Conservation (phyloP, 2,329 filamentous ascomycete genomes). For the Simplicillium sp. region DNA sequence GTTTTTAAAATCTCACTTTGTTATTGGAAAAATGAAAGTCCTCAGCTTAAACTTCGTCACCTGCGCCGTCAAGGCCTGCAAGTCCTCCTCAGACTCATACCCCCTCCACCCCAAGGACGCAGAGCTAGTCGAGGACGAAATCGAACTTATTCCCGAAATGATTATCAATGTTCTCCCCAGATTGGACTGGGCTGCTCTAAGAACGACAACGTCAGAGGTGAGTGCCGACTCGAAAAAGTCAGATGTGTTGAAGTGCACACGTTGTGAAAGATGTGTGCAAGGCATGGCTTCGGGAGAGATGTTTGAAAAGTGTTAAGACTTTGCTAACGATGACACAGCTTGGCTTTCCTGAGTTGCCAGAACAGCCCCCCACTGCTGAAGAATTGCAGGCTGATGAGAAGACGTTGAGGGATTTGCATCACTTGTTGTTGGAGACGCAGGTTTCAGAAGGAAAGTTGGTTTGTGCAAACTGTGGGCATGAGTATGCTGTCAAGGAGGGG, state of each 20-base stretch:
- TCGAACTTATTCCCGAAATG: constrained; percentile 73
- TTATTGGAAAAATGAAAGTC: constrained; percentile 88
- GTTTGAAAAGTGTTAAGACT: not conserved
- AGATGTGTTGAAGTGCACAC: not conserved
- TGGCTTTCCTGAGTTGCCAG: constrained; percentile 66
- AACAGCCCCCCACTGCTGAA: constrained; percentile 51
- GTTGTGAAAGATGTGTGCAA: not conserved
- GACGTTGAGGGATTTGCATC: constrained; percentile 68
- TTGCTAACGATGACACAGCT: constrained; percentile 40
- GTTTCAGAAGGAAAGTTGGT: constrained; percentile 82
- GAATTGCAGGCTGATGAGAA: constrained; percentile 57
- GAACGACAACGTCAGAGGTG: constrained; percentile 69
- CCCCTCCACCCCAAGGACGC: constrained; percentile 89
- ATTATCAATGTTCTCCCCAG: constrained; percentile 77
- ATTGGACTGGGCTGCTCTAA: constrained; percentile 79
- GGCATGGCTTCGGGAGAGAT: not conserved
- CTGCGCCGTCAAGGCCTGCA: constrained; percentile 94
- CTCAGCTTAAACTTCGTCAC: constrained; percentile 94
- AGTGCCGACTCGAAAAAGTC: constrained; percentile 14
- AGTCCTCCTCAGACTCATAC: constrained; percentile 67
- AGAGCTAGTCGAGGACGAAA: constrained; percentile 79
- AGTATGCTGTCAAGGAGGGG: constrained; percentile 90
- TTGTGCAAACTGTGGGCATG: constrained; percentile 85
- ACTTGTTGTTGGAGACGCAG: constrained; percentile 78
- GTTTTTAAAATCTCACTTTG: too few relatives aligned